Conservation (phyloP, 73 alveolate genomes). For the Effrenium voratum region DNA sequence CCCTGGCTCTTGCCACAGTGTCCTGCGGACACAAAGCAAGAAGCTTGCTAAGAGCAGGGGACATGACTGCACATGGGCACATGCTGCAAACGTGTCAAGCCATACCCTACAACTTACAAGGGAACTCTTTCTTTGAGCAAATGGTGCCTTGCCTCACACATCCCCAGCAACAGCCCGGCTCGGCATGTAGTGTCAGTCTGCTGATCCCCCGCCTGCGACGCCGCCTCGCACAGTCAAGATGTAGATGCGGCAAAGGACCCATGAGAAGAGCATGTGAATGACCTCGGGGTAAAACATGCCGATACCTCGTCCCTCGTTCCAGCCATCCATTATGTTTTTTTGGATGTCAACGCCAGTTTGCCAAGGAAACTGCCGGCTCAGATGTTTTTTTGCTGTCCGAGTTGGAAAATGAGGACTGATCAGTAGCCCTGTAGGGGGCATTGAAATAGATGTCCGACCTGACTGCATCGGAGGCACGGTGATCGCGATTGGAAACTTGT, state of each 20-base stretch:
- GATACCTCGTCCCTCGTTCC: background rate
- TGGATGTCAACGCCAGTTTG: background rate
- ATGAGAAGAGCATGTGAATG: conserved; percentile 85
- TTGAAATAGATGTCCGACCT: background rate
- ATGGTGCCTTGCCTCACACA: too few species aligned
- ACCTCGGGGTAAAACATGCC: background rate
- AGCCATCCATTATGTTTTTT: background rate
- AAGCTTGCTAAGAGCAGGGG: too few species aligned
- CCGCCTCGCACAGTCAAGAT: conserved; percentile 48
- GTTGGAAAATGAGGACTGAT: background rate
- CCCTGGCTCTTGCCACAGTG: too few species aligned
- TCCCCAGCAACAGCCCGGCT: too few species aligned
- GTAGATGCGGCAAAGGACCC: conserved; percentile 77
- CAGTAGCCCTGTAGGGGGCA: background rate
- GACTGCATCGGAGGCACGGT: background rate
- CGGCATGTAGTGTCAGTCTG: too few species aligned
- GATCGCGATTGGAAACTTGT: conserved; percentile 85
- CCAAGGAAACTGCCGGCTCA: background rate
- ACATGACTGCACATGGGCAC: too few species aligned
- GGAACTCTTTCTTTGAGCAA: too few species aligned
- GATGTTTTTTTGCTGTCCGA: background rate
- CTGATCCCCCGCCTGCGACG: background rate
- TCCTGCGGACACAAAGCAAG: too few species aligned
- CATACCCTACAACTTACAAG: too few species aligned
- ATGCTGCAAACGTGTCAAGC: too few species aligned